Evolutionary conservation across 352 stramenopile genomes (phyloP).

Genomic region (Phytophthora rubi): DNA sequence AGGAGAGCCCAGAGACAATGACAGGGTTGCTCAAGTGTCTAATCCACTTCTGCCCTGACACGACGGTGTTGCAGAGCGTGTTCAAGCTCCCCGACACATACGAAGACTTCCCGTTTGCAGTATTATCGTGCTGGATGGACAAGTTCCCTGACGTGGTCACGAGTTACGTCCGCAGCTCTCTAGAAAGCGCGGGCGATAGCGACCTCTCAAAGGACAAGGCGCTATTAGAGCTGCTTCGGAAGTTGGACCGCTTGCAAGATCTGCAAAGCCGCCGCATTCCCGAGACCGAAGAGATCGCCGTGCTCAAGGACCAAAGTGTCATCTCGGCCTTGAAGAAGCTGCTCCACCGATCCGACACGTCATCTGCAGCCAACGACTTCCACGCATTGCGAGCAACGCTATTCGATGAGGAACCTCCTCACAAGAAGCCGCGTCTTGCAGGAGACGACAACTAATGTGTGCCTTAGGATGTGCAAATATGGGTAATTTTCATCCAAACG

Average conservation of each 20-base stretch:
- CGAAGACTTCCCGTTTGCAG: conserved; percentile 69
- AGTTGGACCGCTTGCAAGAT: conserved; percentile 68
- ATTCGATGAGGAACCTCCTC: conserved; percentile 45
- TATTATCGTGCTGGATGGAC: conserved; percentile 76
- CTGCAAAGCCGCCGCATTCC: conserved; percentile 28
- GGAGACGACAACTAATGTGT: conserved; percentile 22
- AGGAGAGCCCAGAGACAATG: conserved; percentile 75
- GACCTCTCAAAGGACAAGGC: conserved; percentile 50
- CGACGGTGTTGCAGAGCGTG: conserved; percentile 72
- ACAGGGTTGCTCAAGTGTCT: conserved; percentile 81
- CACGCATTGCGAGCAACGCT: conserved; percentile 35
- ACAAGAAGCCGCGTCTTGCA: conserved; percentile 63
- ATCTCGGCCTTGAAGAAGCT: conserved; percentile 46
- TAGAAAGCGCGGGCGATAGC: conserved; percentile 35
- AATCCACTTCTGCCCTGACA: conserved; percentile 70
- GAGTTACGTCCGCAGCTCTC: conserved; percentile 55
- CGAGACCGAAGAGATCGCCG: conserved; percentile 22
- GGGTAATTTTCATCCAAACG: conserved; percentile 3
- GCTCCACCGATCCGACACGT: conserved; percentile 23
- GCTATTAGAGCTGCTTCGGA: conserved; percentile 56
- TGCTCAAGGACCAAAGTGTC: conserved; percentile 62
- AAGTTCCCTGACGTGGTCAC: conserved; percentile 69
- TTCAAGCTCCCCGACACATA: conserved; percentile 75
- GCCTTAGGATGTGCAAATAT: conserved; percentile 17
- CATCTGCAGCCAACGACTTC: conserved; percentile 26